phyloP scores from a whole-genome alignment of 805 yeast species.

The Lipomyces japonicus region DNA sequence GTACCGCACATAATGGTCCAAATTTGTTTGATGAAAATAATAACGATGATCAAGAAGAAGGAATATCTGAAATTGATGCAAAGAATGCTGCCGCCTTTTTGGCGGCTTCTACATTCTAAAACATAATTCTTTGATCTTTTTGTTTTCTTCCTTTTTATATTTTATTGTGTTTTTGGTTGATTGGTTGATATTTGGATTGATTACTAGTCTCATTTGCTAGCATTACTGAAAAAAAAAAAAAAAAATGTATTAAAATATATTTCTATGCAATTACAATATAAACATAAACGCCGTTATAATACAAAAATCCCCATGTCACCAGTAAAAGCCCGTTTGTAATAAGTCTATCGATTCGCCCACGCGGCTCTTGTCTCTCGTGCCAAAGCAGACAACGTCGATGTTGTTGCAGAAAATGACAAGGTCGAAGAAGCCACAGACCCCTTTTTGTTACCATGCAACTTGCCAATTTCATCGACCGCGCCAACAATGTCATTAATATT shows the following conservation, averaged over 20 bases:
- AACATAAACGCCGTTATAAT: too few species aligned
- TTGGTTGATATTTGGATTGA: too few species aligned
- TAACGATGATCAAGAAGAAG: constrained; percentile 21
- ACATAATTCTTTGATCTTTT: constrained; percentile 2
- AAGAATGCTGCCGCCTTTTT: constrained; percentile 76
- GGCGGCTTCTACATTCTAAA: constrained; percentile 68
- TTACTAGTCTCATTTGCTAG: too few species aligned
- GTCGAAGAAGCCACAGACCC: constrained; percentile 21
- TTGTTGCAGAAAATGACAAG: constrained; percentile 22
- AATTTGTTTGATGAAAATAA: constrained; percentile 26
- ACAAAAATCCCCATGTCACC: too few species aligned
- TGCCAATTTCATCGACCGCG: constrained; percentile 40
- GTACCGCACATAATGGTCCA: constrained; percentile 38
- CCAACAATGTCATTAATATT: constrained; percentile 75
- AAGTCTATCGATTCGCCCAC: constrained; percentile 22
- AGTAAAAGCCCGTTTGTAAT: background rate
- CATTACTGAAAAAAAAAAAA: too few species aligned
- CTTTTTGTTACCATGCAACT: constrained; percentile 27
- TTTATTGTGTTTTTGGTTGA: background rate
- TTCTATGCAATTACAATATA: too few species aligned
- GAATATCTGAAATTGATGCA: constrained; percentile 59
- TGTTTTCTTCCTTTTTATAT: background rate
- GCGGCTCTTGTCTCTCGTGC: constrained; percentile 28
- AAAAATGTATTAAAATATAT: too few species aligned
- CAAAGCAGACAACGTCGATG: constrained; percentile 21